A percentile compares a stretch with the other conserved stretches of the same genome.
These are phyloP conservation scores for Auricularia heimuer DNA, from an alignment of 768 basidiomycete genomes.

Conservation along the genomic window DNA sequence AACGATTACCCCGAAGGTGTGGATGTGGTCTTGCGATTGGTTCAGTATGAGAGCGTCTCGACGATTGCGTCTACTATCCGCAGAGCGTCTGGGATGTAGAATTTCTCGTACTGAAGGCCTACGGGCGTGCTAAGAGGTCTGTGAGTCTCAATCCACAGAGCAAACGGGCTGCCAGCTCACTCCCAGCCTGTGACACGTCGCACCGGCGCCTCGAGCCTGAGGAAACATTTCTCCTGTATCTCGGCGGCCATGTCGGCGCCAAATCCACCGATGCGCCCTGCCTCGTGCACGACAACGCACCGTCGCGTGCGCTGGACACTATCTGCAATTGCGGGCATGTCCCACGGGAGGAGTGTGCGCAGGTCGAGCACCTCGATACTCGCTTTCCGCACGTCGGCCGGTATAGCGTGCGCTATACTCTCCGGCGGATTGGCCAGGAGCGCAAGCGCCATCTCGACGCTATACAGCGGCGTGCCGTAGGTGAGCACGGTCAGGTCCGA, in stretches of 20 bases:
- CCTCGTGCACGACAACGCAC: constrained; percentile 86
- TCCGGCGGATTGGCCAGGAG: constrained; percentile 60
- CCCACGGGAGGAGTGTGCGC: constrained; percentile 84
- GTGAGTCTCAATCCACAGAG: constrained; percentile 4
- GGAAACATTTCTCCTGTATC: constrained; percentile 79
- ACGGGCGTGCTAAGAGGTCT: constrained; percentile 56
- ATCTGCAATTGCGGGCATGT: constrained; percentile 66
- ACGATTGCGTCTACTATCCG: constrained; percentile 75
- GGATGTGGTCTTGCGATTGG: background rate
- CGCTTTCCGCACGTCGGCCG: constrained; percentile 51
- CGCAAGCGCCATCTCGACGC: constrained; percentile 75
- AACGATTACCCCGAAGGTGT: too few relatives aligned
- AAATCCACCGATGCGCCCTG: constrained; percentile 77
- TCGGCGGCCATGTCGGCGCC: constrained; percentile 89
- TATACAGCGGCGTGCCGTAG: constrained; percentile 91
- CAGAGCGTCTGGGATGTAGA: constrained; percentile 81
- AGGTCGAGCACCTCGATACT: constrained; percentile 86
- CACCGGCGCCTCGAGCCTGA: constrained; percentile 82
- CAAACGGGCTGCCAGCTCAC: constrained; percentile 37
- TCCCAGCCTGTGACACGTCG: constrained; percentile 88
- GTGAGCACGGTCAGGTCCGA: constrained; percentile 82
- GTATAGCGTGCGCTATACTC: constrained; percentile 53
- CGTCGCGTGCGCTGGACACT: constrained; percentile 80
- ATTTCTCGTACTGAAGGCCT: constrained; percentile 82
- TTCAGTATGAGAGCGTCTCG: constrained; percentile 67